Percentiles rank a stretch among this genome's conserved stretches.
phyloP scores from a whole-genome alignment of 192 early-diverging fungal species.

The Lobosporangium transversale region DNA sequence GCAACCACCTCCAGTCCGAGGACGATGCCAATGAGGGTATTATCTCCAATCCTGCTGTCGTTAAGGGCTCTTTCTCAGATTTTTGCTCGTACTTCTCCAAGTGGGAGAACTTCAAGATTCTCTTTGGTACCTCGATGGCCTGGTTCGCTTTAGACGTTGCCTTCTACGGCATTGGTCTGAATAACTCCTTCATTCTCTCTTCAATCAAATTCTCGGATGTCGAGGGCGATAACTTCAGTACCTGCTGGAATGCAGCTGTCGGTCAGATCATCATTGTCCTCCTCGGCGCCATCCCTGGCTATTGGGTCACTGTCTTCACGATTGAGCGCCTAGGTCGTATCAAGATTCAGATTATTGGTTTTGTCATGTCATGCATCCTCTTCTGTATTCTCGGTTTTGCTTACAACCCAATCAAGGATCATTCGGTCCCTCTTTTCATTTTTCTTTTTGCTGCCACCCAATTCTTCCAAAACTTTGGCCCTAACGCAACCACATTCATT shows the following conservation, averaged over 20 bases:
- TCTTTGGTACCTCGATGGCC: slow-evolving; percentile 71
- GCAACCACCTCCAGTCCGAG: slow-evolving; percentile 38
- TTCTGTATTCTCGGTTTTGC: slow-evolving; percentile 75
- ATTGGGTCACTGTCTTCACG: slow-evolving; percentile 84
- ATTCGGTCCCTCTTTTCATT: slow-evolving; percentile 62
- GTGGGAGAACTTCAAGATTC: slow-evolving; percentile 75
- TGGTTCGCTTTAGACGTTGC: slow-evolving; percentile 78
- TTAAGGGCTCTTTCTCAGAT: slow-evolving; percentile 48
- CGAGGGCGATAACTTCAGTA: slow-evolving; percentile 37
- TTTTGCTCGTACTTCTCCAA: slow-evolving; percentile 72
- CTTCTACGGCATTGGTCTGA: slow-evolving; percentile 79
- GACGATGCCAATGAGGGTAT: slow-evolving; percentile 30
- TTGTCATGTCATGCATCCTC: slow-evolving; percentile 75
- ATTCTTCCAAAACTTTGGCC: slow-evolving; percentile 94
- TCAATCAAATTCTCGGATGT: slow-evolving; percentile 55
- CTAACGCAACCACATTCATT: slow-evolving; percentile 91
- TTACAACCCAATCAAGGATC: slow-evolving; percentile 68
- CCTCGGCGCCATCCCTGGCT: slow-evolving; percentile 87
- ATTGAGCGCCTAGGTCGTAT: slow-evolving; percentile 88
- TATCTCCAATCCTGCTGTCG: slow-evolving; percentile 22
- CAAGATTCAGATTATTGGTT: slow-evolving; percentile 90
- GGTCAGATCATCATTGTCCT: slow-evolving; percentile 92
- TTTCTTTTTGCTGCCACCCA: slow-evolving; percentile 73
- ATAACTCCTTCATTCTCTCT: slow-evolving; percentile 68
- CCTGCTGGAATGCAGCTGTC: slow-evolving; percentile 73